Conservation (phyloP, 352 stramenopile genomes). For the Bremia lactucae region DNA sequence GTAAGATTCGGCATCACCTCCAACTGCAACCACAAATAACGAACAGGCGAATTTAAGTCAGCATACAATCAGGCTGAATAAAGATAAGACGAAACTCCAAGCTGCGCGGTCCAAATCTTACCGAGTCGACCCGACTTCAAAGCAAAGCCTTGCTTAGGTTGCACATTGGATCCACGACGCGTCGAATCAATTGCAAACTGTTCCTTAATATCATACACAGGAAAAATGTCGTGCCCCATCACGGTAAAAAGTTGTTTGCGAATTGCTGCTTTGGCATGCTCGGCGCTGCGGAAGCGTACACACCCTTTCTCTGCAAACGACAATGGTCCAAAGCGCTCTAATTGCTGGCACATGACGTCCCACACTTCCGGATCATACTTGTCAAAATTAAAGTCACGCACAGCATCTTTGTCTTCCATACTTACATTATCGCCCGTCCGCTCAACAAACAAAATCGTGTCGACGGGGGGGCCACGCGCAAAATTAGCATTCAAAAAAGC, state of each 20-base stretch:
- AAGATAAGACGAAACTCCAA: conserved; percentile 12
- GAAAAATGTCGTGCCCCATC: conserved; percentile 43
- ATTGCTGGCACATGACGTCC: conserved; percentile 28
- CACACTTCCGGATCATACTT: conserved; percentile 34
- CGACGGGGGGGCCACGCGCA: conserved; percentile 50
- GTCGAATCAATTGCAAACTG: conserved; percentile 44
- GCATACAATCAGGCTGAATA: conserved; percentile 9
- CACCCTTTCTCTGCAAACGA: conserved; percentile 29
- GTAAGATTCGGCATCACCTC: conserved; percentile 18
- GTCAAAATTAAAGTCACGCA: conserved; percentile 36
- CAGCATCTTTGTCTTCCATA: conserved; percentile 28
- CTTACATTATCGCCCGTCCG: conserved; percentile 20
- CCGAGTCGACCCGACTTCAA: conserved; percentile 45
- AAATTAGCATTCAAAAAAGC: conserved; percentile 53
- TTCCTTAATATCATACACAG: conserved; percentile 58
- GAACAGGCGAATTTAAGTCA: conserved; percentile 14
- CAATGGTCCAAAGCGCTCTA: conserved; percentile 42
- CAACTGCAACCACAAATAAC: conserved; percentile 17
- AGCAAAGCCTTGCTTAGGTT: conserved; percentile 34
- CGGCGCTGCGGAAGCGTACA: conserved; percentile 40
- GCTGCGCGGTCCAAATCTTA: conserved; percentile 16
- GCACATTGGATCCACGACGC: conserved; percentile 13
- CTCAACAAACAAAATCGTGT: conserved; percentile 59
- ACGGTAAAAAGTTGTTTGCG: conserved; percentile 34
- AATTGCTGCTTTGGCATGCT: conserved; percentile 52